These are phyloP conservation scores for Trametes elegans DNA, from an alignment of 768 basidiomycete species.

Conservation along the genomic window DNA sequence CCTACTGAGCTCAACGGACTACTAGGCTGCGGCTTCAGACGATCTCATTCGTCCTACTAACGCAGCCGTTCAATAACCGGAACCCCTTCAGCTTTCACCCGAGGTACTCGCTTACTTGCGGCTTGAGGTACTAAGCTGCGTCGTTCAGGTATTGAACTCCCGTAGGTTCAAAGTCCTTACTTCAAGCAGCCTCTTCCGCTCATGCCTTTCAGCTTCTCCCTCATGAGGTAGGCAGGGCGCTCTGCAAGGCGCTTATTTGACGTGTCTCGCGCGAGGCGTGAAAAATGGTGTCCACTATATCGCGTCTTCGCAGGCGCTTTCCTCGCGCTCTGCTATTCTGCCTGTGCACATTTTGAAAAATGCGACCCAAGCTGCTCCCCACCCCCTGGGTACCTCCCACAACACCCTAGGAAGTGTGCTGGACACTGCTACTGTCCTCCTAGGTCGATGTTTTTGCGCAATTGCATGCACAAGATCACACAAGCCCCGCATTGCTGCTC, in stretches of 20 bases:
- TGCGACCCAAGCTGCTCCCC: conserved; percentile 3
- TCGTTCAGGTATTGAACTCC: background rate
- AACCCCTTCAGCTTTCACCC: no score
- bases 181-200: conserved; percentile 5
- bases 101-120: no score
- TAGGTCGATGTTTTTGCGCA: background rate
- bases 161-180: background rate
- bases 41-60: no score
- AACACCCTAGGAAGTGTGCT: background rate
- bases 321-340: conserved; percentile 9
- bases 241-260: conserved; percentile 29
- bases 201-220: conserved; percentile 27
- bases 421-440: background rate
- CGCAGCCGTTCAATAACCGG: no score
- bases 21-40: no score
- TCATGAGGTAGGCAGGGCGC: conserved; percentile 32
- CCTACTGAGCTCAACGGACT: conserved; percentile 4
- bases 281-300: conserved; percentile 33
- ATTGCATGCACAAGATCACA: background rate
- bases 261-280: conserved; percentile 27
- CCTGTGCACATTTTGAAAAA: conserved; percentile 6
- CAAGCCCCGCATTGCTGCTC: background rate
- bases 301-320: conserved; percentile 21
- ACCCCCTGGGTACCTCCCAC: background rate
- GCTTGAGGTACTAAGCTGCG: no score